phyloP scores from a whole-genome alignment of 2,329 filamentous ascomycete species.

The Blastomyces silverae region DNA sequence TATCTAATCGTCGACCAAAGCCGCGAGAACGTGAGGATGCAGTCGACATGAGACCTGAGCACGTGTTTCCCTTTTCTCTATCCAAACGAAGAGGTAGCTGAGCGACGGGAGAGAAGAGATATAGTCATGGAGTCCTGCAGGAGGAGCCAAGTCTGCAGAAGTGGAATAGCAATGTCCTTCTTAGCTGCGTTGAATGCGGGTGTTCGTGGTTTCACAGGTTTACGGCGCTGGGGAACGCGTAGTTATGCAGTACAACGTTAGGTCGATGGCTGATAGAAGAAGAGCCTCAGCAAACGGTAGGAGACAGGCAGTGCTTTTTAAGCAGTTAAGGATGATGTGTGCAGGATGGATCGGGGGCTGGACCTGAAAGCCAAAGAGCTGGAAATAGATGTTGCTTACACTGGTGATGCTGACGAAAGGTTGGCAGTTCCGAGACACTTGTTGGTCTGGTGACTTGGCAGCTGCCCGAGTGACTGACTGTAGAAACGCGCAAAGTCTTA shows the following conservation, averaged over 20 bases:
- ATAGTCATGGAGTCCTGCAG: conserved; percentile 9
- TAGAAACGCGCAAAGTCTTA: not conserved
- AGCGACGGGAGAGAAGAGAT: conserved; percentile 20
- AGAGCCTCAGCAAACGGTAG: not conserved
- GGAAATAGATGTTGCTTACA: not conserved
- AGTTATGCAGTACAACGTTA: not conserved
- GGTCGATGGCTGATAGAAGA: conserved; percentile 1
- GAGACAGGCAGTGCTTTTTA: too few relatives aligned
- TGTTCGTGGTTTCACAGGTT: not conserved
- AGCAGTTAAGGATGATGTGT: not conserved
- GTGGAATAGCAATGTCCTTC: not conserved
- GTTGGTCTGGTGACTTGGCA: conserved; percentile 9
- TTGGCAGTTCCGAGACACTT: not conserved
- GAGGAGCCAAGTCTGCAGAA: not conserved
- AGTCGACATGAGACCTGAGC: conserved; percentile 38
- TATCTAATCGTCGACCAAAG: conserved; percentile 43
- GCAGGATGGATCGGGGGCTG: not conserved
- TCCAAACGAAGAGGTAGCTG: conserved; percentile 25
- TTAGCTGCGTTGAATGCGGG: not conserved
- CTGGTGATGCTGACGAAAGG: not conserved
- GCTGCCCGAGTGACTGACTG: not conserved
- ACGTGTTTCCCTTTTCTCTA: conserved; percentile 21
- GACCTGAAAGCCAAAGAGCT: not conserved
- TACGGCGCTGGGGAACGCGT: not conserved
- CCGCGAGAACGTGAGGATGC: conserved; percentile 42